A percentile compares a stretch with the other conserved stretches of the same genome.
phyloP scores from a whole-genome alignment of 345 rosid genomes.

The Geranium rotundifolium region DNA sequence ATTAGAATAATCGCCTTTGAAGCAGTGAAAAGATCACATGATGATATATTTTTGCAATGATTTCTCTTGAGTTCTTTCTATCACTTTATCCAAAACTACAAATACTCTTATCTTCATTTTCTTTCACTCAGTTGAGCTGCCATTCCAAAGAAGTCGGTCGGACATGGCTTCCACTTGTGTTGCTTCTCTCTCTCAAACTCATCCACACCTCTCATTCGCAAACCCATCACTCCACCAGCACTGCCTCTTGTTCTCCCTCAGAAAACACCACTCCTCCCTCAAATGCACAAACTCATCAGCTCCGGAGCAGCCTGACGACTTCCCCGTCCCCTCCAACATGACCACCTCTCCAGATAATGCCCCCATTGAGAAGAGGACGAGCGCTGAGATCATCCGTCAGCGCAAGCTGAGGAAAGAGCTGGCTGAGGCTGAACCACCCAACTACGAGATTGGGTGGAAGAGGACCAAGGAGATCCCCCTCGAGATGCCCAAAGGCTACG shows the following conservation, averaged over 20 bases:
- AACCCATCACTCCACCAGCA: no score
- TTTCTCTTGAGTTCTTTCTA: no score
- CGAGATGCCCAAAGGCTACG: conserved; percentile 72
- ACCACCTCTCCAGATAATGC: conserved; percentile 41
- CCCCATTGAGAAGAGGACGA: conserved; percentile 66
- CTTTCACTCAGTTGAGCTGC: no score
- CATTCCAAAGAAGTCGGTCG: no score
- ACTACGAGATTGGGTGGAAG: conserved; percentile 76
- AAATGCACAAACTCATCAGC: conserved; percentile 20
- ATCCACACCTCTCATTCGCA: no score
- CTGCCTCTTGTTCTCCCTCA: no score
- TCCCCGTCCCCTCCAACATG: conserved; percentile 29
- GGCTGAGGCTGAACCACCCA: conserved; percentile 54
- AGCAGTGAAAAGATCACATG: no score
- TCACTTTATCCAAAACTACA: neutral
- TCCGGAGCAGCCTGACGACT: neutral
- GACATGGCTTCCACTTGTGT: no score
- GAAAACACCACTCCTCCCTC: conserved; percentile 1
- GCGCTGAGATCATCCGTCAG: conserved; percentile 48
- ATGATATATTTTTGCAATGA: no score
- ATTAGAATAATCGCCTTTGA: no score
- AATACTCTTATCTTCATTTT: neutral
- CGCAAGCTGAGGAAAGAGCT: conserved; percentile 26
- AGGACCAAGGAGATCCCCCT: conserved; percentile 55
- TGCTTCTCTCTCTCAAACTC: no score